A percentile compares a stretch with the other conserved stretches of the same genome.
These are phyloP conservation scores for Mycena olivaceomarginata DNA, from an alignment of 768 basidiomycete species.

Conservation along the genomic window DNA sequence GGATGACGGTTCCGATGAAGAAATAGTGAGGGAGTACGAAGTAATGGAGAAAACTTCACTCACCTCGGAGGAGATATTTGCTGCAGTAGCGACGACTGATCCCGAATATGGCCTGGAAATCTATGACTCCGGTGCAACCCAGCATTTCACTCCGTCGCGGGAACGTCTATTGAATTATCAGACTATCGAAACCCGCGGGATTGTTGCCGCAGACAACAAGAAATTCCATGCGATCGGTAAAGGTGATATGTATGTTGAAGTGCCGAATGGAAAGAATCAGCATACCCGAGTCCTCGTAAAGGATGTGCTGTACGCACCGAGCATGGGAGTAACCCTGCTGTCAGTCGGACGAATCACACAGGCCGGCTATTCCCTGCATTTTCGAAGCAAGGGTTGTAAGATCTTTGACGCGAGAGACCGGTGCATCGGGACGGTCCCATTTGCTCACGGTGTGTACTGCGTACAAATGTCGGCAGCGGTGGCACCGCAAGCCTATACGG, in stretches of 20 bases:
- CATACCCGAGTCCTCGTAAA: slow-evolving; percentile 36
- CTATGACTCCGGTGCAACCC: slow-evolving; percentile 59
- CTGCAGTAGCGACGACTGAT: slow-evolving; percentile 10
- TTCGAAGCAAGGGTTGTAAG: slow-evolving; percentile 43
- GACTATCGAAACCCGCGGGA: slow-evolving; percentile 48
- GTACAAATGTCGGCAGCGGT: background rate
- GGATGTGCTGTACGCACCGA: background rate
- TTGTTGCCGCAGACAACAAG: slow-evolving; percentile 52
- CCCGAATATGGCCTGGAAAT: slow-evolving; percentile 46
- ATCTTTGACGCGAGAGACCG: slow-evolving; percentile 39
- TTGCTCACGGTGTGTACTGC: slow-evolving; percentile 27
- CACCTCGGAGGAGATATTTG: slow-evolving; percentile 14
- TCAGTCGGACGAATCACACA: slow-evolving; percentile 52
- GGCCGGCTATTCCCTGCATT: background rate
- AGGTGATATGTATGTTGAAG: slow-evolving; percentile 43
- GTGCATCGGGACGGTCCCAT: slow-evolving; percentile 23
- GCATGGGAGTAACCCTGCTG: slow-evolving; percentile 53
- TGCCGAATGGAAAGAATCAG: slow-evolving; percentile 47
- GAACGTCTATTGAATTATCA: slow-evolving; percentile 53
- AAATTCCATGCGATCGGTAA: too few relatives aligned
- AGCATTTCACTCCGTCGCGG: slow-evolving; percentile 57
- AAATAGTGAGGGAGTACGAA: slow-evolving; percentile 6
- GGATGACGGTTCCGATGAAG: background rate
- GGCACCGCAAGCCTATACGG: background rate
- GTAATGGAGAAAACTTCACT: background rate